Evolutionary conservation across 805 yeast genomes (phyloP), one percentile per base, ranked within the genome.

Genomic region (Allodekkera sacchari): DNA sequence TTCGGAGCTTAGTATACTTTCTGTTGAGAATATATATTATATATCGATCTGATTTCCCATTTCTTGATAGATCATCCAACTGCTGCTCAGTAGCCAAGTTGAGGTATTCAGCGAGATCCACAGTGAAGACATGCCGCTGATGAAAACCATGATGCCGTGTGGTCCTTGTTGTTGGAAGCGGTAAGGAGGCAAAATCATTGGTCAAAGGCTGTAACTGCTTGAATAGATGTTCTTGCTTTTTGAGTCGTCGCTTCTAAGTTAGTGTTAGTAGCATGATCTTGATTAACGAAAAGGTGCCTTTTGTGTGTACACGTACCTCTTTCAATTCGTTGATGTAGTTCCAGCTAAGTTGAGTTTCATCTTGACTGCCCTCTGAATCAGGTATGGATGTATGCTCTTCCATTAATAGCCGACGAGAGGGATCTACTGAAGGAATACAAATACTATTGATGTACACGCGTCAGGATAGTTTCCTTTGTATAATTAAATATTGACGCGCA

Each of bases 81-180:
- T 52, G 45, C 1, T 37, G 17, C 21, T 41, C 42, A 1, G 53
- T 23, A 4, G 57, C 46, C 7, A 59, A 34, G 15, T 42, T 43
- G 15, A 59, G 36, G 31, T 51, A 55, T 16, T 48, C 55, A 0
- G 61, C 55, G 2, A 59, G 43, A 36, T 55, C 55, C 1, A 53
- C 52, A 0, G 61, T 55, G 32, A 50, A 57, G 7, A 53, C 54
- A 36, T 59, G 61, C 7, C 57, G 38, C 30, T 57, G 59, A 16
- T 45, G 34, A 29, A 57, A 59, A 5, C 43, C 45, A 30, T 41
- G 49, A 10, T 33, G 26, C 25, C 57, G 41, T 15, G 52, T 37
- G 20, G 32, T 44, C 25, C 57, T 42, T 15, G 52, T 37, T 22
- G 32, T 44, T 3, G 33, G 22, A 3, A 18, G 19, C 2, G 49